Evolutionary conservation across 1,139 yeast genomes (phyloP).

Genomic region (Candida dubliniensis): DNA sequence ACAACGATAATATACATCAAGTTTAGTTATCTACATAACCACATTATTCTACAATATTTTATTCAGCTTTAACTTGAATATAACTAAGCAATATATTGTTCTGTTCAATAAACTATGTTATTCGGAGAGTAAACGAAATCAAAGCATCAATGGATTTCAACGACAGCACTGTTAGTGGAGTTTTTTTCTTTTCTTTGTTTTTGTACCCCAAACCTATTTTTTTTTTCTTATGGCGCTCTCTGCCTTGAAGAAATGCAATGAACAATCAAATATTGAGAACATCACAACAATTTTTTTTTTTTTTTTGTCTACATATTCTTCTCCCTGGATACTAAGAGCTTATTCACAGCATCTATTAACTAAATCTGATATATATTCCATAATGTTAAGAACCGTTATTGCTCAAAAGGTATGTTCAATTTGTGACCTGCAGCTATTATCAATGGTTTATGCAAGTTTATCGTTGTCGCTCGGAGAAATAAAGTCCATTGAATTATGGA

Average conservation of each 20-base stretch:
- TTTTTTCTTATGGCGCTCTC: background rate
- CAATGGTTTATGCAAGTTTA: too few relatives aligned
- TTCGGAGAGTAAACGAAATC: too few relatives aligned
- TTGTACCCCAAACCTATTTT: background rate
- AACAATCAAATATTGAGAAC: constrained; percentile 1
- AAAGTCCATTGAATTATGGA: background rate
- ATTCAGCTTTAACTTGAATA: too few relatives aligned
- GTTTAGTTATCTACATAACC: too few relatives aligned
- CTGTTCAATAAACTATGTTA: too few relatives aligned
- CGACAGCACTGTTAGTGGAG: too few relatives aligned
- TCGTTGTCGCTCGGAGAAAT: constrained; percentile 1
- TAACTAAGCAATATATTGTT: too few relatives aligned
- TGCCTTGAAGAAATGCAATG: background rate
- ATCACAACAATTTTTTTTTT: constrained; percentile 7
- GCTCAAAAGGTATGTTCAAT: constrained; percentile 27
- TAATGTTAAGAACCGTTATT: constrained; percentile 29
- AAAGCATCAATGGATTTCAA: too few relatives aligned
- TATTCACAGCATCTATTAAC: background rate
- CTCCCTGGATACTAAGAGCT: background rate
- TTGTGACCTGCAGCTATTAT: background rate
- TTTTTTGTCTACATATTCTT: constrained; percentile 3
- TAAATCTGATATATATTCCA: constrained; percentile 7
- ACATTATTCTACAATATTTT: too few relatives aligned
- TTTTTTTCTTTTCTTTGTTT: background rate
- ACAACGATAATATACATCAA: too few relatives aligned